These are phyloP conservation scores for Medicago ruthenica DNA, from an alignment of 306 rosid species.

Conservation along the genomic window DNA sequence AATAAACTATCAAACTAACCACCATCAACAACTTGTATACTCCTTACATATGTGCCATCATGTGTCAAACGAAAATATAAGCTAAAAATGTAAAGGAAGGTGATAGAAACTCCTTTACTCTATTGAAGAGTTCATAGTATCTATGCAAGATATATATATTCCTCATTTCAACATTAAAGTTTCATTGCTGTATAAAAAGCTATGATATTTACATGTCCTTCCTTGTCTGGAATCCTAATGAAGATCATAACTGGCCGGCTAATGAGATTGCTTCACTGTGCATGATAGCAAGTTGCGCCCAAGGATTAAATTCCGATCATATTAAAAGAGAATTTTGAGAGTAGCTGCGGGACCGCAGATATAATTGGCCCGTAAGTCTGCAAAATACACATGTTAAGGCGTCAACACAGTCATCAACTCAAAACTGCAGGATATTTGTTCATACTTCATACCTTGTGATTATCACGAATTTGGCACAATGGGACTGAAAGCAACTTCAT, in stretches of 20 bases:
- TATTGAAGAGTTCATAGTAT: background rate
- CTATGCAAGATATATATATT: background rate
- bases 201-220: conserved; percentile 37
- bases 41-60: too few species aligned
- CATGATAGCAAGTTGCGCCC: background rate
- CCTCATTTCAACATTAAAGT: conserved; percentile 23
- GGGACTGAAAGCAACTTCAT: conserved; percentile 86
- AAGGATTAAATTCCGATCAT: conserved; percentile 51
- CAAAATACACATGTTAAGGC: conserved; percentile 38
- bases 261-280: conserved; percentile 9
- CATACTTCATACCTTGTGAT: conserved; percentile 68
- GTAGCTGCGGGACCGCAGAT: conserved; percentile 76
- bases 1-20: background rate
- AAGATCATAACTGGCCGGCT: background rate
- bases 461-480: conserved; percentile 77
- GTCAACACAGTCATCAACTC: background rate
- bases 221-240: background rate
- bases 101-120: background rate
- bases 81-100: background rate
- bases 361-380: conserved; percentile 85
- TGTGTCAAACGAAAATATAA: too few species aligned
- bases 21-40: background rate
- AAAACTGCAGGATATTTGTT: conserved; percentile 8
- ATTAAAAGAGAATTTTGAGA: conserved; percentile 76
- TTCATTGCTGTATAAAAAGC: conserved; percentile 27